Conservation (phyloP, 1,139 yeast genomes). For the Protomyces inundatus region DNA sequence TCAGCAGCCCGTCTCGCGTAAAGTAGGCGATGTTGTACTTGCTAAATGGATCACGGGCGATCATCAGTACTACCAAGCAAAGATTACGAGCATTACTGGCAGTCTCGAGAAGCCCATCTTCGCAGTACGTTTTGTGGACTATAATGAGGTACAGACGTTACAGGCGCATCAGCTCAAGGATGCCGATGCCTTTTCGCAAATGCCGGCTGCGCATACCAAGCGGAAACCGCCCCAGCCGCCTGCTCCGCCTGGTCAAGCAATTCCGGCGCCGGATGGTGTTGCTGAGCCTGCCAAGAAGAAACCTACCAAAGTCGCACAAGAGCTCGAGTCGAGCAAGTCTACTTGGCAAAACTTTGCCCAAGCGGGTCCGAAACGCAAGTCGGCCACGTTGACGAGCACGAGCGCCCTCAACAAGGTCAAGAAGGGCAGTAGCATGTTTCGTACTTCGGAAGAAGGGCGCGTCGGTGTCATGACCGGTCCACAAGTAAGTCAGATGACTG, state of each 20-base stretch:
- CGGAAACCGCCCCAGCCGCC: slow-evolving; percentile 17
- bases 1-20: slow-evolving; percentile 15
- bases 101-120: slow-evolving; percentile 34
- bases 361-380: slow-evolving; percentile 32
- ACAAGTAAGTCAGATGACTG: slow-evolving; percentile 31
- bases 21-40: slow-evolving; percentile 35
- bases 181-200: slow-evolving; percentile 10
- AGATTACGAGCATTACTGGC: slow-evolving; percentile 37
- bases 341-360: slow-evolving; percentile 9
- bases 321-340: slow-evolving; percentile 8
- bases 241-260: neutral
- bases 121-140: slow-evolving; percentile 36
- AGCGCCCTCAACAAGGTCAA: slow-evolving; percentile 36
- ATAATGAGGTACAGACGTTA: slow-evolving; percentile 35
- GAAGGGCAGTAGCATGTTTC: slow-evolving; percentile 36
- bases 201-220: neutral
- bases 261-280: slow-evolving; percentile 8
- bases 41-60: slow-evolving; percentile 37
- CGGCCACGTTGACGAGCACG: slow-evolving; percentile 39
- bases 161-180: slow-evolving; percentile 33
- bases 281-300: slow-evolving; percentile 15
- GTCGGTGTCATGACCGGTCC: slow-evolving; percentile 37
- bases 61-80: slow-evolving; percentile 36
- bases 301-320: slow-evolving; percentile 1
- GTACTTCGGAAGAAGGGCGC: slow-evolving; percentile 36